Evolutionary conservation across 2,329 filamentous ascomycete species (phyloP), one percentile per base, ranked within the genome.

Genomic region (Paracorniculantispora psalliotae): DNA sequence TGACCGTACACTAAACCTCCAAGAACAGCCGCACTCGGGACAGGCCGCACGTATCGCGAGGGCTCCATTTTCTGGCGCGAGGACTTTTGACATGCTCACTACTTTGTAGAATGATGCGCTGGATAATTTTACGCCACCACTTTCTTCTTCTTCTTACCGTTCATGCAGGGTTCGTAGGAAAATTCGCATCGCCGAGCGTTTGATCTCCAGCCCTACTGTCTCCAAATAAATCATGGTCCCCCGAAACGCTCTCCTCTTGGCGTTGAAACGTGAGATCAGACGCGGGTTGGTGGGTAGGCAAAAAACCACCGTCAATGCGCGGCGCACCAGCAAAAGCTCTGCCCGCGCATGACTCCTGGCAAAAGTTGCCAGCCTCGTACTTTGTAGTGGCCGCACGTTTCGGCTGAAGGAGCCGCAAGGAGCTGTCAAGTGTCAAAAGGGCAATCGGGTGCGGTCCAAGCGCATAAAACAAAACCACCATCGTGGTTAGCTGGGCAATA

Each of bases 321-420:
- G 28, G 10, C 4, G 12, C 7, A 15, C 12, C 33, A 15, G 33
- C 33, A 12, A 5, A 19, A 15, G 28, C 10, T 39, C 37, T n/a
- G n/a, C n/a, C n/a, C n/a, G n/a, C n/a, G 21, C 28, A 47, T 47
- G 52, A 47, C 52, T 55, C 41, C 52, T 55, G 52, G 47, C 25
- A 47, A n/a, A n/a, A n/a, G n/a, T 43, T 41, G 9, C 5, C 12
- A 13, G 17, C 44, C 19, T 15, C 10, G 25, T 39, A 44, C 2
- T 21, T 10, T 41, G 9, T 17, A 49, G 46, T 49, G 35, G 44
- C 54, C 54, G 3, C 25, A 57, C 44, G 54, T 57, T 57, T 57
- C 54, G 54, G 54, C 44, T 57, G 54, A 41, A 48, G 17, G n/a
- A 49, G 44, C 54, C 44, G 33, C 54, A 48, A 12, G 6, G 30